A percentile compares a stretch with the other conserved stretches of the same genome.
Evolutionary conservation across 2,329 filamentous ascomycete genomes (phyloP).

Genomic region (Fusarium chaquense): DNA sequence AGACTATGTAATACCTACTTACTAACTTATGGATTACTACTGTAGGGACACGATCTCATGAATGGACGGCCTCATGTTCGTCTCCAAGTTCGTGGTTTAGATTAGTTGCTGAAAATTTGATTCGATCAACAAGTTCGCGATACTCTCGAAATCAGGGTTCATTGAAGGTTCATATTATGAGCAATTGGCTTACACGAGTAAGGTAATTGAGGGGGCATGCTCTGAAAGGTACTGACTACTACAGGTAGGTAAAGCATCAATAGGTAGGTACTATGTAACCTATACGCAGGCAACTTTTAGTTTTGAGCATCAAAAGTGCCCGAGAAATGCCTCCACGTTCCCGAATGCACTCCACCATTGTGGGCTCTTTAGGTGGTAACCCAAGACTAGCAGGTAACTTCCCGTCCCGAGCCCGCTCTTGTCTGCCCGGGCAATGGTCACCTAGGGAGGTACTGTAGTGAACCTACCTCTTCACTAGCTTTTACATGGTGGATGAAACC

Average conservation of each 20-base stretch:
- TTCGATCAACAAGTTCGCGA: background rate
- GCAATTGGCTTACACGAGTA: background rate
- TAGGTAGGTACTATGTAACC: too few relatives aligned
- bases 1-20: slow-evolving; percentile 11
- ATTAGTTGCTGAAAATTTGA: background rate
- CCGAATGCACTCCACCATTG: background rate
- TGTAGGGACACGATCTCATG: slow-evolving; percentile 3
- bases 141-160: background rate
- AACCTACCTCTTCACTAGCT: background rate
- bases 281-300: slow-evolving; percentile 2
- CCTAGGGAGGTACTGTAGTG: background rate
- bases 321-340: slow-evolving; percentile 2
- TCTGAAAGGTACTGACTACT: background rate
- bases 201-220: background rate
- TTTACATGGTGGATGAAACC: background rate
- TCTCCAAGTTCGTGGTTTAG: background rate
- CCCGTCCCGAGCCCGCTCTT: background rate
- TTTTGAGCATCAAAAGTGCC: background rate
- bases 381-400: background rate
- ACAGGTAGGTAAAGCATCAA: too few relatives aligned
- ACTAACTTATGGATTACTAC: background rate
- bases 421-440: background rate
- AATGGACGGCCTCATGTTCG: slow-evolving; percentile 6
- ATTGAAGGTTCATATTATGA: background rate
- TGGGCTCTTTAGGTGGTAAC: background rate